These are phyloP conservation scores for Termitomyces sp. DNA, from an alignment of 768 basidiomycete genomes.

Conservation along the genomic window DNA sequence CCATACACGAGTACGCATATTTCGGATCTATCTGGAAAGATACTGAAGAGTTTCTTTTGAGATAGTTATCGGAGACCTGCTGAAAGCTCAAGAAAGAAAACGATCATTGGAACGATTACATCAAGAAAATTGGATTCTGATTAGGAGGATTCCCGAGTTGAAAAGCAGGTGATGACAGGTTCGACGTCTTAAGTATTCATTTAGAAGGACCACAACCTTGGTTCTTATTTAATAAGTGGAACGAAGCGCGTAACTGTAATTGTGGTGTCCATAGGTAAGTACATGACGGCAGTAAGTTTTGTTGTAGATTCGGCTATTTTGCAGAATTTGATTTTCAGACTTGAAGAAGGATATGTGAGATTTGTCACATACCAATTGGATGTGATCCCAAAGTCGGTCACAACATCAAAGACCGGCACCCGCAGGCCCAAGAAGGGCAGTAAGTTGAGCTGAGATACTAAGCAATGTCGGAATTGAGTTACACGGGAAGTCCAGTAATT, in stretches of 20 bases:
- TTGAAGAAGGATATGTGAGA: background rate
- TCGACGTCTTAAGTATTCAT: background rate
- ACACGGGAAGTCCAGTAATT: slow-evolving; percentile 16
- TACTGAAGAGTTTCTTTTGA: no score
- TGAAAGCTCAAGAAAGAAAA: no score
- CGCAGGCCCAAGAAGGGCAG: slow-evolving; percentile 1
- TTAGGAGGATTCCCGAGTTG: no score
- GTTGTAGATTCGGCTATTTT: background rate
- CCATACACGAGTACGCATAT: no score
- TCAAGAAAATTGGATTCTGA: no score
- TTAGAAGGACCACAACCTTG: background rate
- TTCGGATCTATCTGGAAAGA: no score
- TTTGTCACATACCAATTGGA: background rate
- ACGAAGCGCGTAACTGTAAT: background rate
- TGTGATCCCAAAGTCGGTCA: background rate
- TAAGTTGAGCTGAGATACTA: slow-evolving; percentile 5
- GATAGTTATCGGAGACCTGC: no score
- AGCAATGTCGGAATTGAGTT: slow-evolving; percentile 5
- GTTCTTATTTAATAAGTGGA: background rate
- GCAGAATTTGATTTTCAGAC: background rate
- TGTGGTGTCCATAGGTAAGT: background rate
- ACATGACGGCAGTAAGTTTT: background rate
- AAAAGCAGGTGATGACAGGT: background rate
- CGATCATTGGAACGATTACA: no score
- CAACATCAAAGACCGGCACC: background rate